These are phyloP conservation scores for Paradendryphiella salina DNA, from an alignment of 2,329 filamentous ascomycete genomes.

Conservation along the genomic window DNA sequence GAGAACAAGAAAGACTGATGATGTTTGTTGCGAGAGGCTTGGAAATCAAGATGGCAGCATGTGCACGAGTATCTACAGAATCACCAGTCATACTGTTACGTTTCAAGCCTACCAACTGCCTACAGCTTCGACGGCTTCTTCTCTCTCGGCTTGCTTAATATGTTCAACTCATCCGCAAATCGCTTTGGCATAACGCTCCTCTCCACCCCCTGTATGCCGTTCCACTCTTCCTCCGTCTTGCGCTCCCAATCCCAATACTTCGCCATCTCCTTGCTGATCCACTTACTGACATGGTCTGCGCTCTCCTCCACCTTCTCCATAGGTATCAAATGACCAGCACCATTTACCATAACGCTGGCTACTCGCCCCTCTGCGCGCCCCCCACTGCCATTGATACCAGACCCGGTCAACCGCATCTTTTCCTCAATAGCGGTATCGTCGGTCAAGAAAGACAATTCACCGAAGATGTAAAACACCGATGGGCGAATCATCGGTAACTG, in stretches of 20 bases:
- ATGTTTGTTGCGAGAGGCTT: too few species aligned
- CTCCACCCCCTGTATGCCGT: slow-evolving; percentile 32
- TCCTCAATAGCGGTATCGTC: slow-evolving; percentile 54
- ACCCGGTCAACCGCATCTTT: slow-evolving; percentile 67
- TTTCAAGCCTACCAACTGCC: neutral
- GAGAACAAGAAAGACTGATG: slow-evolving; percentile 38
- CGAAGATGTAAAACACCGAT: slow-evolving; percentile 68
- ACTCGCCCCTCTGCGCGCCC: slow-evolving; percentile 68
- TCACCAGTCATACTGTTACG: too few species aligned
- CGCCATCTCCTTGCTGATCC: slow-evolving; percentile 46
- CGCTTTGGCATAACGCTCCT: slow-evolving; percentile 34
- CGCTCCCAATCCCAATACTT: slow-evolving; percentile 45
- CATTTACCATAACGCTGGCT: slow-evolving; percentile 64
- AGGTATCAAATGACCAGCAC: slow-evolving; percentile 76
- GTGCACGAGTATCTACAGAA: too few species aligned
- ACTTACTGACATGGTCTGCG: slow-evolving; percentile 56
- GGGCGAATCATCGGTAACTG: slow-evolving; percentile 66
- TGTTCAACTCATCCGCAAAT: slow-evolving; percentile 38
- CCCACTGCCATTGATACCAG: slow-evolving; percentile 68
- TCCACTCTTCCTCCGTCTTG: slow-evolving; percentile 41
- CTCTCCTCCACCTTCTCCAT: slow-evolving; percentile 74
- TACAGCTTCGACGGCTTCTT: slow-evolving; percentile 32
- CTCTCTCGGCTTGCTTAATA: slow-evolving; percentile 18
- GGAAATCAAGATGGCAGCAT: neutral
- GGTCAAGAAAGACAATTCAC: slow-evolving; percentile 58